A percentile compares a stretch with the other conserved stretches of the same genome.
Evolutionary conservation across 768 basidiomycete species (phyloP).

Genomic region (Fomitopsis serialis): DNA sequence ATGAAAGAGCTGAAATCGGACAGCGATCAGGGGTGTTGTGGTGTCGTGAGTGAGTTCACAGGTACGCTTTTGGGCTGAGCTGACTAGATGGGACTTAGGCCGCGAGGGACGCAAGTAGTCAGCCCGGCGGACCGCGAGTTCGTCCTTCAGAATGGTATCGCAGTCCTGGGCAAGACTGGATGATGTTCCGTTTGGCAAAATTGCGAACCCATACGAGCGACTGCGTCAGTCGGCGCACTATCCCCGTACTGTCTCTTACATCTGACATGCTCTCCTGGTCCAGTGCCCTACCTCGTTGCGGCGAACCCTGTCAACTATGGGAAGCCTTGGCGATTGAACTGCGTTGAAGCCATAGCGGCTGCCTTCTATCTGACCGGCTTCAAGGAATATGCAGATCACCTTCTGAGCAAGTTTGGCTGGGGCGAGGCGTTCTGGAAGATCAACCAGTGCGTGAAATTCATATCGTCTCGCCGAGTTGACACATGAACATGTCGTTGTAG

Average conservation of each 20-base stretch:
- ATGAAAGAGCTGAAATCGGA: slow-evolving; percentile 83
- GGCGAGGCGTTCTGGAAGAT: slow-evolving; percentile 83
- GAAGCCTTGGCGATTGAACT: slow-evolving; percentile 93
- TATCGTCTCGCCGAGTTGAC: not conserved
- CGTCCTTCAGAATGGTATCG: slow-evolving; percentile 67
- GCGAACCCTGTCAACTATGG: slow-evolving; percentile 98
- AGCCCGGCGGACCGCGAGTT: slow-evolving; percentile 84
- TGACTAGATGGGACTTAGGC: slow-evolving; percentile 45
- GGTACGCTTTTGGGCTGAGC: not conserved
- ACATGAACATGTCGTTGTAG: slow-evolving; percentile 9
- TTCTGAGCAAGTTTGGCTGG: slow-evolving; percentile 87
- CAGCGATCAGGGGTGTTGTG: slow-evolving; percentile 83
- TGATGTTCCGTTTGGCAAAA: slow-evolving; percentile 93
- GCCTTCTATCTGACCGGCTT: slow-evolving; percentile 94
- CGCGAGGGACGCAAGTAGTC: slow-evolving; percentile 74
- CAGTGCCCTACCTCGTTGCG: slow-evolving; percentile 93
- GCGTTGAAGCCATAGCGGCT: slow-evolving; percentile 91
- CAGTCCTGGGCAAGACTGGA: slow-evolving; percentile 96
- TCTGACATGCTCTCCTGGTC: not conserved
- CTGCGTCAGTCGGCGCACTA: slow-evolving; percentile 55
- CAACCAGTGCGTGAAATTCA: slow-evolving; percentile 52
- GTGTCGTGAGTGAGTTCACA: slow-evolving; percentile 64
- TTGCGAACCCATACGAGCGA: slow-evolving; percentile 88
- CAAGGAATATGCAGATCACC: slow-evolving; percentile 67
- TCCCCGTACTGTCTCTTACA: slow-evolving; percentile 40